phyloP scores from a whole-genome alignment of 306 rosid species.

The Dryas octopetala region DNA sequence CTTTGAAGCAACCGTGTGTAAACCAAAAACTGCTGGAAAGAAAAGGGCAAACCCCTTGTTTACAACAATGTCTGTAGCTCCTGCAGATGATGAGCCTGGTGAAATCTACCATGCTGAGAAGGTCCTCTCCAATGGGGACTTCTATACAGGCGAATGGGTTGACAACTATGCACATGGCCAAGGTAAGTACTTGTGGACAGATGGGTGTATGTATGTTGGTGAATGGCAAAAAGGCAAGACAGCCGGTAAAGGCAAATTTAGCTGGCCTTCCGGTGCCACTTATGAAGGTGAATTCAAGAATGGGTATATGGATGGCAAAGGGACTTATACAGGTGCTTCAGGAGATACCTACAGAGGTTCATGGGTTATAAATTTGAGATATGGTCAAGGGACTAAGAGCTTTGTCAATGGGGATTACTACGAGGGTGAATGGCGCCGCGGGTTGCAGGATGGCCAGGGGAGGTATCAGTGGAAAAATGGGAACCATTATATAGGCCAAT shows the following conservation, averaged over 20 bases:
- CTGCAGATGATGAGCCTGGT: constrained; percentile 73
- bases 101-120: constrained; percentile 51
- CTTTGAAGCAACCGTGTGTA: constrained; percentile 67
- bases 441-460: constrained; percentile 77
- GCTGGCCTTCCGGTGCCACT: constrained; percentile 94
- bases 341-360: constrained; percentile 74
- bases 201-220: constrained; percentile 90
- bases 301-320: constrained; percentile 78
- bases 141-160: constrained; percentile 74
- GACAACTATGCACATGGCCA: constrained; percentile 63
- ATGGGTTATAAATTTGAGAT: constrained; percentile 80
- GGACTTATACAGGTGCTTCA: constrained; percentile 65
- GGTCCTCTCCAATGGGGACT: constrained; percentile 64
- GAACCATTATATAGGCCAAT: constrained; percentile 68
- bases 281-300: constrained; percentile 81
- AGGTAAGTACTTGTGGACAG: constrained; percentile 82
- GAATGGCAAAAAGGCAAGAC: constrained; percentile 74
- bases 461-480: constrained; percentile 86
- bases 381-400: constrained; percentile 68
- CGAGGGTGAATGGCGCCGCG: constrained; percentile 90
- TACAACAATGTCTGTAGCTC: constrained; percentile 78
- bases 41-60: constrained; percentile 61
- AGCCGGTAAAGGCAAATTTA: constrained; percentile 73
- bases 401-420: constrained; percentile 79
- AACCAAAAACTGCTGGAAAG: constrained; percentile 56